phyloP scores from a whole-genome alignment of 2,329 filamentous ascomycete species.

The Cladosporium sp. region DNA sequence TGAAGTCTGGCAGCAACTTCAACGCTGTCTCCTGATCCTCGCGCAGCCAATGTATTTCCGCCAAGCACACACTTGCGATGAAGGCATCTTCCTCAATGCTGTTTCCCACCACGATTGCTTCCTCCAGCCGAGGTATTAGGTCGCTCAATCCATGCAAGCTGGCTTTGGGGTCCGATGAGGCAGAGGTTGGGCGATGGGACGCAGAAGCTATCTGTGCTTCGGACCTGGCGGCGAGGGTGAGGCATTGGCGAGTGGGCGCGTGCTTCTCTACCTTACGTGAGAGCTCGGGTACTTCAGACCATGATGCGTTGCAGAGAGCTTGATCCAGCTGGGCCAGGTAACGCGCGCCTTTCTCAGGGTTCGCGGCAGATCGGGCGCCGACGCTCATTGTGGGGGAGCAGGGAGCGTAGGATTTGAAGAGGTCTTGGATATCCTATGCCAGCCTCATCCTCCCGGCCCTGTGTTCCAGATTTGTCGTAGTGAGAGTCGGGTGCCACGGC shows the following conservation, averaged over 20 bases:
- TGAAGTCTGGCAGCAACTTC: constrained; percentile 37
- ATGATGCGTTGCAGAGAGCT: constrained; percentile 80
- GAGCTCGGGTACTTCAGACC: constrained; percentile 80
- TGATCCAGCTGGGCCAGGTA: constrained; percentile 80
- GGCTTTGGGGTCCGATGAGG: constrained; percentile 28
- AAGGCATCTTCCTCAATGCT: constrained; percentile 49
- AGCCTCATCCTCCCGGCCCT: constrained; percentile 2
- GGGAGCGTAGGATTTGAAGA: background rate
- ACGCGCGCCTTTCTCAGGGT: constrained; percentile 61
- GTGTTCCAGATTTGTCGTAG: no score
- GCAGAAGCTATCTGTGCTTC: constrained; percentile 43
- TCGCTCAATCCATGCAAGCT: constrained; percentile 31
- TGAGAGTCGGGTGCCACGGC: no score
- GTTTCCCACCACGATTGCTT: constrained; percentile 23
- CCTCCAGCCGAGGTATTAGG: constrained; percentile 35
- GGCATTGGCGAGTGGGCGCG: constrained; percentile 49
- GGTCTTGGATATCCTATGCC: constrained; percentile 8
- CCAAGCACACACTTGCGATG: constrained; percentile 76
- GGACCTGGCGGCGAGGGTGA: constrained; percentile 42
- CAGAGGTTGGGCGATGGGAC: constrained; percentile 37
- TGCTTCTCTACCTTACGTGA: constrained; percentile 93
- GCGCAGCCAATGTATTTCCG: constrained; percentile 78
- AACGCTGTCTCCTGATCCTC: constrained; percentile 54
- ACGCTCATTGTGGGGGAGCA: constrained; percentile 22
- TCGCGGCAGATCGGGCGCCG: constrained; percentile 15